Conservation (phyloP, 495 filamentous ascomycete genomes). For the Penicillium parvum region DNA sequence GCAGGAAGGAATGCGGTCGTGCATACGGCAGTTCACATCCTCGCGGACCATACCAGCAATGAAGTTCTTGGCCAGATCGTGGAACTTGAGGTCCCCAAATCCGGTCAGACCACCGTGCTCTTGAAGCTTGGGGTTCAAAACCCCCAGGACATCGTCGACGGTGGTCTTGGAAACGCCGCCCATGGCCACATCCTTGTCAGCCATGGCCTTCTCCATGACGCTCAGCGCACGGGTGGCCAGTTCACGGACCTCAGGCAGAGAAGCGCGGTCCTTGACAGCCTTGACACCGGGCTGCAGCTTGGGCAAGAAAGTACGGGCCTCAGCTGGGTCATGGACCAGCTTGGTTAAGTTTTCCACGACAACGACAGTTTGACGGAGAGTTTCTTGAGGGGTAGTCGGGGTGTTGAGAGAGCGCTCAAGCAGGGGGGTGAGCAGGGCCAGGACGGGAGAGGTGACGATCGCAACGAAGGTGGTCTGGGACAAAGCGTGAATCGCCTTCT, state of each 20-base stretch:
- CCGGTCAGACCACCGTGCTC: constrained; percentile 56
- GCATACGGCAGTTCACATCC: constrained; percentile 78
- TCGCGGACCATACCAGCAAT: constrained; percentile 84
- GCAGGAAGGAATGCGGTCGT: constrained; percentile 62
- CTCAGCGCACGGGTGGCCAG: constrained; percentile 75
- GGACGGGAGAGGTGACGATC: constrained; percentile 92
- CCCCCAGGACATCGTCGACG: constrained; percentile 67
- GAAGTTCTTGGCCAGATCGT: constrained; percentile 65
- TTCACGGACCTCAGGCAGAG: constrained; percentile 90
- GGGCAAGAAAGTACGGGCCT: constrained; percentile 92
- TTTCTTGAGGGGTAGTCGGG: constrained; percentile 86
- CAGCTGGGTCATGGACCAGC: constrained; percentile 94
- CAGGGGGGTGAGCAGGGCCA: constrained; percentile 94
- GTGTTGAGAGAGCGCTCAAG: constrained; percentile 90
- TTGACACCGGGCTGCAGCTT: constrained; percentile 94
- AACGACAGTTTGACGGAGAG: constrained; percentile 89
- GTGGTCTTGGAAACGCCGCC: constrained; percentile 65
- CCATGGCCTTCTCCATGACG: constrained; percentile 94
- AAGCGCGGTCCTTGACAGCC: constrained; percentile 78
- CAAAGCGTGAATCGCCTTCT: constrained; percentile 94
- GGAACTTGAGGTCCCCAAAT: constrained; percentile 58
- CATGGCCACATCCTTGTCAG: constrained; percentile 51
- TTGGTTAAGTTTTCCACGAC: constrained; percentile 99
- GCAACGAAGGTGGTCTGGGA: constrained; percentile 99
- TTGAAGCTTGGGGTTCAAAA: constrained; percentile 72